These are phyloP conservation scores for Paraphaeosphaeria sporulosa DNA, from an alignment of 2,329 filamentous ascomycete species.

Conservation along the genomic window DNA sequence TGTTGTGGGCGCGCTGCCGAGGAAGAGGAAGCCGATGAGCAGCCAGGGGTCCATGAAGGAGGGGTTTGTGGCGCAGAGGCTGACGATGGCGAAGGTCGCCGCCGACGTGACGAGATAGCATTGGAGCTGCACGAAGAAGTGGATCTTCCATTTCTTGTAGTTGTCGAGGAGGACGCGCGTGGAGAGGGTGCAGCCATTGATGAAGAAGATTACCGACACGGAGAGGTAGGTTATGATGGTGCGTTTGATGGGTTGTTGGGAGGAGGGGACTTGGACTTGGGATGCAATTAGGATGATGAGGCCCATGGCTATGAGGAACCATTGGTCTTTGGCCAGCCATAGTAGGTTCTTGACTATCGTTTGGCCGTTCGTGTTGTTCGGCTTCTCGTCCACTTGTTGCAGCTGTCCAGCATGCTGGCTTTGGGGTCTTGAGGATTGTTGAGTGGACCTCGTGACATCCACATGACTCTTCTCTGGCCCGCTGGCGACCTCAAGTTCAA, in stretches of 20 bases:
- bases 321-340: conserved; percentile 63
- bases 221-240: conserved; percentile 69
- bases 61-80: conserved; percentile 58
- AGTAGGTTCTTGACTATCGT: conserved; percentile 22
- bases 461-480: too few species aligned
- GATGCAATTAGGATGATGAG: conserved; percentile 62
- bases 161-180: conserved; percentile 68
- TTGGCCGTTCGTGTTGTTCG: conserved; percentile 15
- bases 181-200: conserved; percentile 74
- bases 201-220: conserved; percentile 73
- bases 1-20: conserved; percentile 74
- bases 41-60: conserved; percentile 68
- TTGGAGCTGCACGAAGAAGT: conserved; percentile 71
- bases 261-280: conserved; percentile 63
- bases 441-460: background rate
- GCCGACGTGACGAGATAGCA: conserved; percentile 72
- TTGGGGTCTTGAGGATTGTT: background rate
- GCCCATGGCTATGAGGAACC: conserved; percentile 70
- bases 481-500: background rate
- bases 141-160: conserved; percentile 71
- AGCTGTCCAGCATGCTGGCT: background rate
- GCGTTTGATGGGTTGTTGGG: conserved; percentile 60
- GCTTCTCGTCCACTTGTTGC: background rate
- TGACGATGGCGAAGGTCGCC: conserved; percentile 65
- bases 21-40: conserved; percentile 71